phyloP scores from a whole-genome alignment of 2,329 filamentous ascomycete genomes.

The Cryphonectria naterciae region DNA sequence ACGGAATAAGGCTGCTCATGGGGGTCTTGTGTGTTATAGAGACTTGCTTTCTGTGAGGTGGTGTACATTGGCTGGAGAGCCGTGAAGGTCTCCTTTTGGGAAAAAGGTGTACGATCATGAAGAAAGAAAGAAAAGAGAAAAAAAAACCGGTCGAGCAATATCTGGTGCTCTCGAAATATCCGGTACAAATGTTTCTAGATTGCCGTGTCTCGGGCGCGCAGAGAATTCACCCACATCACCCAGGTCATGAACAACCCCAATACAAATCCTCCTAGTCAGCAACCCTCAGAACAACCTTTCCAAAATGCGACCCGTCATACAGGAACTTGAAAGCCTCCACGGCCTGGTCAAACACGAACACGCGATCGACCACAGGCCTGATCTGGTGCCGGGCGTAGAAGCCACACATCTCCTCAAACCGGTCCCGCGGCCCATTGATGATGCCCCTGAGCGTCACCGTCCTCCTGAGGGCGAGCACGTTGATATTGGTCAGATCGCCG shows the following conservation, averaged over 20 bases:
- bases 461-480: constrained; percentile 47
- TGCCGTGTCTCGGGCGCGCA: neutral
- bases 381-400: constrained; percentile 44
- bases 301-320: constrained; percentile 55
- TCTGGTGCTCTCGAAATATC: neutral
- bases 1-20: neutral
- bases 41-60: neutral
- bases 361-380: constrained; percentile 47
- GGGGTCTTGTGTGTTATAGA: constrained; percentile 7
- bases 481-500: constrained; percentile 58
- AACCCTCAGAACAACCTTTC: constrained; percentile 51
- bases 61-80: neutral
- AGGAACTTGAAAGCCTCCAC: constrained; percentile 54
- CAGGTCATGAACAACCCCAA: too few relatives aligned
- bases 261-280: neutral
- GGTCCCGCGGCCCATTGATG: constrained; percentile 60
- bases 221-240: too few relatives aligned
- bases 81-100: neutral
- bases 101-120: neutral
- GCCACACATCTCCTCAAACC: constrained; percentile 36
- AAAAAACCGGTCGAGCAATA: neutral
- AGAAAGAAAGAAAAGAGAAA: neutral
- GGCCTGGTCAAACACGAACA: constrained; percentile 47
- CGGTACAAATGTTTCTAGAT: neutral
- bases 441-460: constrained; percentile 52